These are phyloP conservation scores for Neohortaea acidophila DNA, from an alignment of 495 filamentous ascomycete genomes.

Conservation along the genomic window DNA sequence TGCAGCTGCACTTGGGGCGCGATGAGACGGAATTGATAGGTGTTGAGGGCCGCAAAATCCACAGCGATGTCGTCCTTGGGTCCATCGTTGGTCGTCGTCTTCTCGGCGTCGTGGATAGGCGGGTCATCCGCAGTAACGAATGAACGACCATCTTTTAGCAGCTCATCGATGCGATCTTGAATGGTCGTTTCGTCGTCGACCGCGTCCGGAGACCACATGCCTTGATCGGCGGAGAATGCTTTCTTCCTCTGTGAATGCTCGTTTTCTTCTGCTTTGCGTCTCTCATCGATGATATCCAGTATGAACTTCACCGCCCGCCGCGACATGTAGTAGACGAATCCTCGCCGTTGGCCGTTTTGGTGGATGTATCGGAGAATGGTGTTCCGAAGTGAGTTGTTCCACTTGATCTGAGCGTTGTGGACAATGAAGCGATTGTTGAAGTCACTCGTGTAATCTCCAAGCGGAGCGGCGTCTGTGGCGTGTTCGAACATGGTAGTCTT, in stretches of 20 bases:
- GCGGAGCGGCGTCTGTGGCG: slow-evolving; percentile 33
- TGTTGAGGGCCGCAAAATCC: slow-evolving; percentile 88
- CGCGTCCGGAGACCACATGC: slow-evolving; percentile 4
- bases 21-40: slow-evolving; percentile 85
- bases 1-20: slow-evolving; percentile 95
- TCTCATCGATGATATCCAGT: slow-evolving; percentile 89
- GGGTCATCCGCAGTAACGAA: slow-evolving; percentile 62
- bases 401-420: slow-evolving; percentile 93
- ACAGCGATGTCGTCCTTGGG: slow-evolving; percentile 62
- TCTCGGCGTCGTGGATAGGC: slow-evolving; percentile 14
- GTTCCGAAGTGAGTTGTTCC: slow-evolving; percentile 91
- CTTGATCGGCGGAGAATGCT: slow-evolving; percentile 24
- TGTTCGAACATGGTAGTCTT: slow-evolving; percentile 25
- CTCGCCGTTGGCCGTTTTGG: slow-evolving; percentile 87
- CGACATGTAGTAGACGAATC: slow-evolving; percentile 96
- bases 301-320: slow-evolving; percentile 94
- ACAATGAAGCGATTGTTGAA: slow-evolving; percentile 98
- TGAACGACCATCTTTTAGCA: slow-evolving; percentile 70
- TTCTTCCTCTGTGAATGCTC: slow-evolving; percentile 19
- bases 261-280: slow-evolving; percentile 44
- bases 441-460: slow-evolving; percentile 64
- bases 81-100: slow-evolving; percentile 24
- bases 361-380: slow-evolving; percentile 96
- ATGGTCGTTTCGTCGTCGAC: slow-evolving; percentile 48
- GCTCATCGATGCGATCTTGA: slow-evolving; percentile 72